phyloP scores from a whole-genome alignment of 495 filamentous ascomycete species.

The Daldinia decipiens region DNA sequence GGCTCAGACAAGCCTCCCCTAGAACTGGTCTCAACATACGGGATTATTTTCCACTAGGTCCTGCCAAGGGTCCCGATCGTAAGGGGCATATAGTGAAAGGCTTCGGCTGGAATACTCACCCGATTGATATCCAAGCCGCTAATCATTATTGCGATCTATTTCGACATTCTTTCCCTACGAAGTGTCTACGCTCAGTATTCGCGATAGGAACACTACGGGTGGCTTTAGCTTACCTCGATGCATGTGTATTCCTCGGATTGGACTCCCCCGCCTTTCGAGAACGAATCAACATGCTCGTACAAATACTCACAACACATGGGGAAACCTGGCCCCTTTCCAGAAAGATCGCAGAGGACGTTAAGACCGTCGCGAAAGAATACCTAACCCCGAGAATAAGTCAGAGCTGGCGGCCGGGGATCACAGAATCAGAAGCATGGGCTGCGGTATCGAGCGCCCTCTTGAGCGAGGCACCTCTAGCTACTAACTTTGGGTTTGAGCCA shows the following conservation, averaged over 20 bases:
- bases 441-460: constrained; percentile 28
- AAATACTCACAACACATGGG: constrained; percentile 70
- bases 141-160: constrained; percentile 72
- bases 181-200: constrained; percentile 73
- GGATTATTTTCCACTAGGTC: constrained; percentile 59
- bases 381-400: constrained; percentile 32
- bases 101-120: constrained; percentile 54
- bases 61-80: constrained; percentile 49
- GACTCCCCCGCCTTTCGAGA: constrained; percentile 71
- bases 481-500: constrained; percentile 32
- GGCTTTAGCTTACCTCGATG: constrained; percentile 56
- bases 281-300: constrained; percentile 71
- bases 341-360: constrained; percentile 69
- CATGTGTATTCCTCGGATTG: constrained; percentile 63
- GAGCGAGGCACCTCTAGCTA: constrained; percentile 18
- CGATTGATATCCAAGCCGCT: constrained; percentile 66
- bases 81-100: constrained; percentile 54
- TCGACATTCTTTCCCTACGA: constrained; percentile 68
- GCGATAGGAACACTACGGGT: constrained; percentile 70
- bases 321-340: constrained; percentile 73
- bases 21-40: constrained; percentile 66
- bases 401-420: constrained; percentile 28
- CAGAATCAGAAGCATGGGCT: constrained; percentile 37
- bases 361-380: constrained; percentile 62
- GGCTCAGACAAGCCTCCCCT: constrained; percentile 44